phyloP scores from a whole-genome alignment of 768 basidiomycete species.

The Rhizopogon sp. region DNA sequence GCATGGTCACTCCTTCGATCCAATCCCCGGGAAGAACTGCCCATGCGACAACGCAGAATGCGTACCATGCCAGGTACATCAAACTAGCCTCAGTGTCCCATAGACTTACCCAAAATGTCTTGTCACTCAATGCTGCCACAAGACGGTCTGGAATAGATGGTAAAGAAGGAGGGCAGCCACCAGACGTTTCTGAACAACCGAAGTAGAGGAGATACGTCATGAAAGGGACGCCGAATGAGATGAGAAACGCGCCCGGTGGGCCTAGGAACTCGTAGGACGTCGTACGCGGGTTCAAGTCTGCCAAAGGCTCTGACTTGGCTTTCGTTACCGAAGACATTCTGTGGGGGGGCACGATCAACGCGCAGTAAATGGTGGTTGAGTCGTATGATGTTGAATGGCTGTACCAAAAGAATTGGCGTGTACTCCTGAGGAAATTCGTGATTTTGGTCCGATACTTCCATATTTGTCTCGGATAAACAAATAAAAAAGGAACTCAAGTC shows the following conservation, averaged over 20 bases:
- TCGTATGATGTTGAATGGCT: neutral
- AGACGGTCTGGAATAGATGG: slow-evolving; percentile 38
- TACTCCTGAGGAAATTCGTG: neutral
- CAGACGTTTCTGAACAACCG: slow-evolving; percentile 65
- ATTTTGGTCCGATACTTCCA: slow-evolving; percentile 2
- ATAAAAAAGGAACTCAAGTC: too few species aligned
- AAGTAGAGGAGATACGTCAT: slow-evolving; percentile 74
- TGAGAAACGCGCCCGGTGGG: slow-evolving; percentile 67
- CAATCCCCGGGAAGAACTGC: slow-evolving; percentile 67
- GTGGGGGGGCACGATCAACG: neutral
- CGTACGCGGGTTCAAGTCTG: slow-evolving; percentile 61
- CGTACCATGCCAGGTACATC: slow-evolving; percentile 86
- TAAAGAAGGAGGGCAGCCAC: slow-evolving; percentile 61
- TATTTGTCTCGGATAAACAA: neutral
- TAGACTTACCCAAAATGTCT: slow-evolving; percentile 64
- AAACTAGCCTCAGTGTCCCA: slow-evolving; percentile 79
- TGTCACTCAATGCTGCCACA: slow-evolving; percentile 39
- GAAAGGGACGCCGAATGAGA: slow-evolving; percentile 67
- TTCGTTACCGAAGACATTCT: slow-evolving; percentile 15
- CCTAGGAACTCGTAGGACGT: slow-evolving; percentile 79
- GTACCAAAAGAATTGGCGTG: too few species aligned
- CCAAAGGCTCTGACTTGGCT: slow-evolving; percentile 5
- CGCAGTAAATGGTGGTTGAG: too few species aligned
- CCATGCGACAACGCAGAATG: slow-evolving; percentile 84
- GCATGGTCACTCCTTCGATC: slow-evolving; percentile 63